Conservation (phyloP, 2,329 filamentous ascomycete species). For the Neoscytalidium dimidiatum region DNA sequence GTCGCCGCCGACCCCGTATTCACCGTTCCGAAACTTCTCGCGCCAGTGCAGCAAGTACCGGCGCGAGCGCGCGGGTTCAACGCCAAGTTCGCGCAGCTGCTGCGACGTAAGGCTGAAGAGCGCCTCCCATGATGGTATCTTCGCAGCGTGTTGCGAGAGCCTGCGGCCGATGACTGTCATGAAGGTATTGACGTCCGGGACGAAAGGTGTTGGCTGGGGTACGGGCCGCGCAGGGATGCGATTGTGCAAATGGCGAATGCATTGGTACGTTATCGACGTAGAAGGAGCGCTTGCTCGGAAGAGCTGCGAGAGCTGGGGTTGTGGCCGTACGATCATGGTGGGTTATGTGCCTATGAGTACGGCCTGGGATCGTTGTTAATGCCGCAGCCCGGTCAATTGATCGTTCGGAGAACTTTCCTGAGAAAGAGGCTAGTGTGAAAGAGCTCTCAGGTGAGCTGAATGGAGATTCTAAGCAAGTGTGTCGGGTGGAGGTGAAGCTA, state of each 20-base stretch:
- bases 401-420: neutral
- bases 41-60: slow-evolving; percentile 87
- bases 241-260: slow-evolving; percentile 40
- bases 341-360: neutral
- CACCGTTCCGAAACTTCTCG: slow-evolving; percentile 76
- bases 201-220: slow-evolving; percentile 77
- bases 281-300: slow-evolving; percentile 5
- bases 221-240: slow-evolving; percentile 47
- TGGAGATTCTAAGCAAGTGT: neutral
- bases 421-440: neutral
- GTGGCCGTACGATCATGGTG: slow-evolving; percentile 37
- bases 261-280: slow-evolving; percentile 18
- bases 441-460: neutral
- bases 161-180: slow-evolving; percentile 88
- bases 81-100: slow-evolving; percentile 78
- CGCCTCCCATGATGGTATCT: slow-evolving; percentile 87
- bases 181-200: slow-evolving; percentile 83
- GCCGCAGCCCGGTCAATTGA: neutral
- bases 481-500: slow-evolving; percentile 13
- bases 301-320: slow-evolving; percentile 5
- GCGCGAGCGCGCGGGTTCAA: slow-evolving; percentile 81
- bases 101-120: slow-evolving; percentile 79
- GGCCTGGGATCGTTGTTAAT: neutral
- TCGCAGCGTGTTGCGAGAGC: slow-evolving; percentile 77
- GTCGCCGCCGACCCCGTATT: slow-evolving; percentile 81